Percentiles rank a stretch among this genome's conserved stretches.
phyloP scores from a whole-genome alignment of 768 basidiomycete genomes.

The Guyanaporus albipodus region DNA sequence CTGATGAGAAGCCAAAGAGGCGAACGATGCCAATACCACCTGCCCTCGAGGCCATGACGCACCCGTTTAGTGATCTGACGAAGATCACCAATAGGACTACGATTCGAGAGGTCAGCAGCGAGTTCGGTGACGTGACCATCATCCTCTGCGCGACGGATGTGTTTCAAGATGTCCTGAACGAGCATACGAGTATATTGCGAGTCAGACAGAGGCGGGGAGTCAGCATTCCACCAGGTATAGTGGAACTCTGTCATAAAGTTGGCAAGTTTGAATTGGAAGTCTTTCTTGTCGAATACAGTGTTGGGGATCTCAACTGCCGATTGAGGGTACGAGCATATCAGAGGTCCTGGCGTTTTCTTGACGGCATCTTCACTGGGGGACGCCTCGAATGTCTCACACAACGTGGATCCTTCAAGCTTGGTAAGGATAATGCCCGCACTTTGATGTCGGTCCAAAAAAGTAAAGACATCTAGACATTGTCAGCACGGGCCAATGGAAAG shows the following conservation, averaged over 20 bases:
- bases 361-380: constrained; percentile 30
- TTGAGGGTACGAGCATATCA: constrained; percentile 21
- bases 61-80: neutral
- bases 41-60: neutral
- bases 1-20: neutral
- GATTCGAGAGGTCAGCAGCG: neutral
- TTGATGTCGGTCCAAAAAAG: constrained; percentile 38
- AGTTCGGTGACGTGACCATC: neutral
- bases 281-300: constrained; percentile 6
- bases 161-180: neutral
- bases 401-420: constrained; percentile 15
- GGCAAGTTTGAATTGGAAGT: constrained; percentile 15
- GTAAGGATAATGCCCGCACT: constrained; percentile 41
- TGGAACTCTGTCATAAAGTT: no score
- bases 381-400: constrained; percentile 10
- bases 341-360: constrained; percentile 24
- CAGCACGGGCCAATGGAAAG: neutral
- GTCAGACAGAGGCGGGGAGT: neutral
- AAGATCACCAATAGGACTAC: neutral
- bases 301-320: constrained; percentile 14
- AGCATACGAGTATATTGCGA: neutral
- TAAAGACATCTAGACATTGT: constrained; percentile 31
- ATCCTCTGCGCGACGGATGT: neutral
- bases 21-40: neutral
- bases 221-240: no score